These are phyloP conservation scores for Blastomyces silverae DNA, from an alignment of 2,329 filamentous ascomycete species.

Conservation along the genomic window DNA sequence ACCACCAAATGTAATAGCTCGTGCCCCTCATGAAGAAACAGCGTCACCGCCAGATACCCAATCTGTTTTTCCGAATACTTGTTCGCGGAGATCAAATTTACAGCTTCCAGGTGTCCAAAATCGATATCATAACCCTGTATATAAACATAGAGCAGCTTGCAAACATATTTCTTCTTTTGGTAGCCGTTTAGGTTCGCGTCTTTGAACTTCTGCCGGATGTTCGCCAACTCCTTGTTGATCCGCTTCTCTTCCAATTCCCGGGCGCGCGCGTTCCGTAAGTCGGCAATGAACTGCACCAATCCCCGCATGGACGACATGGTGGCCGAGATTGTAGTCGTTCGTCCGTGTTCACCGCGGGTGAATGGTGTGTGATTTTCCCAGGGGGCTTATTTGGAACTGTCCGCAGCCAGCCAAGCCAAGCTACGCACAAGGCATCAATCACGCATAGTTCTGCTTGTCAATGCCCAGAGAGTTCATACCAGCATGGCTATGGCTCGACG, in stretches of 20 bases:
- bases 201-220: slow-evolving; percentile 98
- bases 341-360: neutral
- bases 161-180: slow-evolving; percentile 99
- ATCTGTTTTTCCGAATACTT: slow-evolving; percentile 99
- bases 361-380: slow-evolving; percentile 9
- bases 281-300: slow-evolving; percentile 96
- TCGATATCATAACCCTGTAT: slow-evolving; percentile 99
- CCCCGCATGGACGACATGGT: slow-evolving; percentile 53
- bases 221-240: slow-evolving; percentile 98
- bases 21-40: slow-evolving; percentile 95
- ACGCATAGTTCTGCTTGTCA: slow-evolving; percentile 8
- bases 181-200: slow-evolving; percentile 90
- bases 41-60: slow-evolving; percentile 91
- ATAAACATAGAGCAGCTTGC: slow-evolving; percentile 99
- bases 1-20: slow-evolving; percentile 93
- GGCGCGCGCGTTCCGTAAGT: slow-evolving; percentile 87
- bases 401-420: slow-evolving; percentile 11
- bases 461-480: slow-evolving; percentile 2
- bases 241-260: slow-evolving; percentile 96
- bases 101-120: slow-evolving; percentile 95
- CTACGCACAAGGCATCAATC: slow-evolving; percentile 12
- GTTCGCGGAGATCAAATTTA: slow-evolving; percentile 90
- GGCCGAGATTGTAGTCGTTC: slow-evolving; percentile 9
- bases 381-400: slow-evolving; percentile 14
- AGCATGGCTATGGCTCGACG: slow-evolving; percentile 2